Evolutionary conservation across 73 alveolate species (phyloP), one percentile per base, ranked within the genome.

Genomic region (Uronychia binucleata): DNA sequence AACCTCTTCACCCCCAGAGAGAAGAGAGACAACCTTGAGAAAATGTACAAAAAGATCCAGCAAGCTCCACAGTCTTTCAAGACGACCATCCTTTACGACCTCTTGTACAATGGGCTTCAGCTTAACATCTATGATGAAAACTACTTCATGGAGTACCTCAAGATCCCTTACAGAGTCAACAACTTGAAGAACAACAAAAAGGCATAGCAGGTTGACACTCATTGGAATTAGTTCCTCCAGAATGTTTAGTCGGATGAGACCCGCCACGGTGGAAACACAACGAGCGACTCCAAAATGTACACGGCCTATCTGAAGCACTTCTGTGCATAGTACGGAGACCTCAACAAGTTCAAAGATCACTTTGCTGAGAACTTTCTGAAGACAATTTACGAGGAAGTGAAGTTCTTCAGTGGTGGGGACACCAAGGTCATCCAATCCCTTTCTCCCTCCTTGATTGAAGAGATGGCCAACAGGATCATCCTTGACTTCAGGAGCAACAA

Each of bases 51-150:
- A 33, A 82, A 81, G 57, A 58, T 75, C 57, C 34, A 79, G 60
- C 57, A 84, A 25, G 59, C 60, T 77, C 94, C 94, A 33, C 33
- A 78, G 59, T 85, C 92, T 31, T 32, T 84, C 31, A 11, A 77
- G 79, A 30, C 83, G 13, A 28, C 82, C 1, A 30, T 84, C 28
- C 80, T 89, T 27, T 28, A 8, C 31, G 88, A 89, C 57, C 32
- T 87, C 31, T 88, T 91, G 1, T 88, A 75, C 57, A 77, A 59
- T 29, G 94, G 92, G 25, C 28, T 82, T 0, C 83, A 88, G 34
- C 88, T 91, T 5, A 85, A 80, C 57, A 78, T 74, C 33, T 86
- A 77, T 74, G 94, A 91, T 74, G 88, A 91, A 59, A 77, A 46
- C 19, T 74, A 59, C 79, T 91, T 91, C 81, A 78, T 35, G 34